Conservation (phyloP, 139 green algal genomes). For the Pedinophyceae sp. region DNA sequence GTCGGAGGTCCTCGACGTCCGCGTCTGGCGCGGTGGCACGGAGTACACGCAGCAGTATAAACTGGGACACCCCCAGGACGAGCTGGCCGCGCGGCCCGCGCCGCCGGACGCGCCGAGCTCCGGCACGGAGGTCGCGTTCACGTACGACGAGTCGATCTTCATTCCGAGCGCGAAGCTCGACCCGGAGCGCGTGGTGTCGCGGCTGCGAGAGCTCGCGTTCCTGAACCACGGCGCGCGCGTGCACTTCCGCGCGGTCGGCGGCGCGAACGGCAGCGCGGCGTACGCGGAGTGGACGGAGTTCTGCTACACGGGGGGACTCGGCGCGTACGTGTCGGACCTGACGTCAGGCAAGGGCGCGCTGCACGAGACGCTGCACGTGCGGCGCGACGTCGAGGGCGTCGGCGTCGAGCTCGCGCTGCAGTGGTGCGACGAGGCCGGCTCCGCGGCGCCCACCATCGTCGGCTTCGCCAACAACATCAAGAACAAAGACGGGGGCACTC, state of each 20-base stretch:
- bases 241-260: slow-evolving; percentile 15
- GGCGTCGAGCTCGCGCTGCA: slow-evolving; percentile 64
- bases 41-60: background rate
- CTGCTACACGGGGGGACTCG: slow-evolving; percentile 52
- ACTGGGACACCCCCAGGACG: background rate
- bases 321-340: slow-evolving; percentile 72
- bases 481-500: slow-evolving; percentile 85
- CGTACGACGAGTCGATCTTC: slow-evolving; percentile 69
- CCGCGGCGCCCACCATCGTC: slow-evolving; percentile 50
- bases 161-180: slow-evolving; percentile 42
- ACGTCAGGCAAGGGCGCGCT: slow-evolving; percentile 33
- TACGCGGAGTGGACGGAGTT: slow-evolving; percentile 47
- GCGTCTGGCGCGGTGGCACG: slow-evolving; percentile 25
- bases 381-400: slow-evolving; percentile 35
- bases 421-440: slow-evolving; percentile 68
- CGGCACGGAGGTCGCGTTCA: slow-evolving; percentile 68
- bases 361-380: slow-evolving; percentile 57
- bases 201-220: slow-evolving; percentile 89
- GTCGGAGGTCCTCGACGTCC: slow-evolving; percentile 50
- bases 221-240: slow-evolving; percentile 69
- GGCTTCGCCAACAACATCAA: slow-evolving; percentile 95
- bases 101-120: background rate
- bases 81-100: background rate
- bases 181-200: slow-evolving; percentile 49
- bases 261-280: background rate